Conservation (phyloP, 2,329 filamentous ascomycete species). For the Tolypocladium paradoxum region DNA sequence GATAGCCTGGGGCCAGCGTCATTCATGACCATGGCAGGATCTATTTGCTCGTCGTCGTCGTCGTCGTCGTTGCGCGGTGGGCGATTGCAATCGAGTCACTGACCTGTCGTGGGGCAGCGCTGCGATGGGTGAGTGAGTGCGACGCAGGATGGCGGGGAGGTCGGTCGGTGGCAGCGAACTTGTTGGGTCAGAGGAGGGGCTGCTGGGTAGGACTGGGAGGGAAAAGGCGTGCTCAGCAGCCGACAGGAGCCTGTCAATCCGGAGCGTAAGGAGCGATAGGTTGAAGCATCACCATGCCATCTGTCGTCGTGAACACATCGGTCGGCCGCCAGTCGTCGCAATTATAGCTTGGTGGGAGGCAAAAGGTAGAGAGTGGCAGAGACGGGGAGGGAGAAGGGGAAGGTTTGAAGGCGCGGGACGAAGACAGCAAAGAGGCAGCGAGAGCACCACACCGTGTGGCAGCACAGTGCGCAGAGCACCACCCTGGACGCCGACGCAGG, state of each 20-base stretch:
- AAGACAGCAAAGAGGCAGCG: conserved; percentile 3
- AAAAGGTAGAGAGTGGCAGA: conserved; percentile 2
- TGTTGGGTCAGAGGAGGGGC: conserved; percentile 8
- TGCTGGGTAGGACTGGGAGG: conserved; percentile 8
- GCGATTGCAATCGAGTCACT: neutral
- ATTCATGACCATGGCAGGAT: conserved; percentile 27
- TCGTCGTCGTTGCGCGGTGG: neutral
- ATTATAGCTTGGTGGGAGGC: conserved; percentile 11
- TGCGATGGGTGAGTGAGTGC: conserved; percentile 3
- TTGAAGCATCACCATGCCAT: conserved; percentile 17
- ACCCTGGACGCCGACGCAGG: conserved; percentile 3
- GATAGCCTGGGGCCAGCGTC: conserved; percentile 26
- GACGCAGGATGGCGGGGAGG: conserved; percentile 1
- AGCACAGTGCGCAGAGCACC: conserved; percentile 1
- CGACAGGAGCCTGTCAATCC: conserved; percentile 18
- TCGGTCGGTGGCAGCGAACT: neutral
- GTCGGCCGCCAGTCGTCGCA: conserved; percentile 11
- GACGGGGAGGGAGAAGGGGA: conserved; percentile 10
- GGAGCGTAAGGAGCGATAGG: conserved; percentile 8
- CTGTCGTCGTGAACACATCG: conserved; percentile 14
- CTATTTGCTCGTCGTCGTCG: conserved; percentile 3
- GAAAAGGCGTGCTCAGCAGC: conserved; percentile 13
- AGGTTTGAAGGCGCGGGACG: conserved; percentile 8
- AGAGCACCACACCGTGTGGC: conserved; percentile 4
- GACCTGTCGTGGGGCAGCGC: neutral